These are phyloP conservation scores for Ascochyta koolunga DNA, from an alignment of 2,329 filamentous ascomycete genomes.

Conservation along the genomic window DNA sequence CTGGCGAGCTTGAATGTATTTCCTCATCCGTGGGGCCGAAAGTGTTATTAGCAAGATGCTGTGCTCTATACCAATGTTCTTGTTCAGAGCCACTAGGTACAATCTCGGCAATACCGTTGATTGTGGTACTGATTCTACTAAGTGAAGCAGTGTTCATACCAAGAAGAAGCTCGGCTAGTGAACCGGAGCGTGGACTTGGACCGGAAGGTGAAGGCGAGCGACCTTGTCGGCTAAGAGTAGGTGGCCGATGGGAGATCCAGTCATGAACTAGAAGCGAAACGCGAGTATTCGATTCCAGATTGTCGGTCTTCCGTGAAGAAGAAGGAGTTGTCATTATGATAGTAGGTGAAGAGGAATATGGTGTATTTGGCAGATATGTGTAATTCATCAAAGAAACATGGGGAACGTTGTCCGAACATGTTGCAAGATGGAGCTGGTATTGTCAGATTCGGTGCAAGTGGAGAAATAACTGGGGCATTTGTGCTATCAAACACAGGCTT, in stretches of 20 bases:
- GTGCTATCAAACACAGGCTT: not conserved
- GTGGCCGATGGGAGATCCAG: constrained; percentile 93
- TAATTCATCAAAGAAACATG: constrained; percentile 99
- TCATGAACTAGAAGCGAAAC: constrained; percentile 97
- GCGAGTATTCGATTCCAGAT: constrained; percentile 81
- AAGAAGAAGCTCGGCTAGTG: constrained; percentile 80
- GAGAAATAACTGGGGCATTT: not conserved
- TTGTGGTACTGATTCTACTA: constrained; percentile 87
- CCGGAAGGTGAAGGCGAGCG: constrained; percentile 68
- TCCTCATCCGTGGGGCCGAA: constrained; percentile 61
- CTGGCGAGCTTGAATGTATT: constrained; percentile 36
- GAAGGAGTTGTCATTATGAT: constrained; percentile 91
- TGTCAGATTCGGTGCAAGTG: constrained; percentile 6
- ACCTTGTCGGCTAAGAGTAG: constrained; percentile 64
- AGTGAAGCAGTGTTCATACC: constrained; percentile 91
- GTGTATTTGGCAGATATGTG: constrained; percentile 82
- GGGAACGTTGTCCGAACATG: constrained; percentile 79
- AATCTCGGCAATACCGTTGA: constrained; percentile 84
- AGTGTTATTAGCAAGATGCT: constrained; percentile 91
- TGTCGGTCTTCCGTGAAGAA: constrained; percentile 78
- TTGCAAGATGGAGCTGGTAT: constrained; percentile 89
- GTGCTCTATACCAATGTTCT: constrained; percentile 80
- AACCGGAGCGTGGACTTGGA: constrained; percentile 61
- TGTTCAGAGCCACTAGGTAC: constrained; percentile 76
- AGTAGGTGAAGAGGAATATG: constrained; percentile 68